Evolutionary conservation across 495 filamentous ascomycete species (phyloP), one percentile per base, ranked within the genome.

Genomic region (Aspergillus ellipticus): DNA sequence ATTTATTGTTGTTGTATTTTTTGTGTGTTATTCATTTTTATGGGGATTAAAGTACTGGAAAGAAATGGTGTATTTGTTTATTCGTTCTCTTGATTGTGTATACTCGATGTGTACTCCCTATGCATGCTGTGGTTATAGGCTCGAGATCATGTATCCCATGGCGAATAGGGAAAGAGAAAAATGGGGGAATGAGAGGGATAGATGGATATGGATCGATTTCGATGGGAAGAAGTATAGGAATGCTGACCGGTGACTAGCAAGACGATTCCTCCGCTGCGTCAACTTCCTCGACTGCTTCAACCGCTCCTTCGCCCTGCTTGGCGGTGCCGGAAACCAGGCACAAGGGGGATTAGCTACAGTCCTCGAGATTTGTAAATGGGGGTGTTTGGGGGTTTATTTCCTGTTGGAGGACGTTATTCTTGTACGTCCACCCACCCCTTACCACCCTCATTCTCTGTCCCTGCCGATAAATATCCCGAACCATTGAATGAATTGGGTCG

Each of bases 241-340:
- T 22, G 43, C 33, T 41, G 29, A 53, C 8, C 0, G 13, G 8
- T 2, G 17, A 10, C 26, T 17, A 65, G 79, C 75, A 9, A 69
- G 85, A 21, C 74, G 84, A 7, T 85, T 74, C 67, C 77, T 89
- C 65, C 77, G 85, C 21, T 70, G 85, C 53, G 86, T 86, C 59
- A 78, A 80, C 29, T 87, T 85, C 65, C 68, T 87, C 4, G 84
- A 83, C 11, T 72, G 69, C n/a, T 87, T 89, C 60, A 47, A 70
- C 33, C 67, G 70, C 5, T 82, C 81, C 2, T 76, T 70, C 24
- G 52, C 45, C 0, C 54, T 74, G 24, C 56, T 74, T 0, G 58
- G 57, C 8, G 58, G 16, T 22, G 5, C 42, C 16, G 56, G 53
- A 10, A 57, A 59, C 4, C 16, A 26, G 7, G 49, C 60, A 26